These are phyloP conservation scores for Sonneratia caseolaris DNA, from an alignment of 345 rosid genomes.

Conservation along the genomic window DNA sequence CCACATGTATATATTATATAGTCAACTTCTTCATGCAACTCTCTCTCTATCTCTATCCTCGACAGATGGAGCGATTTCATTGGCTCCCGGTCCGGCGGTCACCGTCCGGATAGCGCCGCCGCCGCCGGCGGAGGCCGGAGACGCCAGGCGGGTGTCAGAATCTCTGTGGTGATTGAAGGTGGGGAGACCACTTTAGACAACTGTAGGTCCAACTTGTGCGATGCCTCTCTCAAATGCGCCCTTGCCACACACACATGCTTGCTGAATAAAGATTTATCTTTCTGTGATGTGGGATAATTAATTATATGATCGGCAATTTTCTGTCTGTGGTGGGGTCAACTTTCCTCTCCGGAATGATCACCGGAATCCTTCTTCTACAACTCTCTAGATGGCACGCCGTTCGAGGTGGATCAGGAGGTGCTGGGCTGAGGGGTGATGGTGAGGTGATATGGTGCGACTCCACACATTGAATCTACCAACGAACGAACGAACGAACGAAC, in stretches of 20 bases:
- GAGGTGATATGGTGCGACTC: not conserved
- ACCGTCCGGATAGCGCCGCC: not conserved
- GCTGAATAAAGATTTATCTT: too few relatives aligned
- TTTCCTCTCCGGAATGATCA: too few relatives aligned
- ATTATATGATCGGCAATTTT: too few relatives aligned
- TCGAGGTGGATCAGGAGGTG: slow-evolving; percentile 5
- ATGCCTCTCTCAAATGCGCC: too few relatives aligned
- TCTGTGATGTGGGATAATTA: too few relatives aligned
- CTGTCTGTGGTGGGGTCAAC: too few relatives aligned
- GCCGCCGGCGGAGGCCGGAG: not conserved
- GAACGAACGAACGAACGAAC: too few relatives aligned
- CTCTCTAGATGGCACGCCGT: slow-evolving; percentile 4
- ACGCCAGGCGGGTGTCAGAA: not conserved
- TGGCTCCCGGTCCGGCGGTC: slow-evolving; percentile 3
- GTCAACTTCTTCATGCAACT: too few relatives aligned
- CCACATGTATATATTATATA: too few relatives aligned
- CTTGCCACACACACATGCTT: too few relatives aligned
- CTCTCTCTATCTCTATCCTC: too few relatives aligned
- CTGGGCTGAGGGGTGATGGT: not conserved
- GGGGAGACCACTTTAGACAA: not conserved
- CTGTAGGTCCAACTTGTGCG: not conserved
- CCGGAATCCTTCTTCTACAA: not conserved
- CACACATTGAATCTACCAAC: not conserved
- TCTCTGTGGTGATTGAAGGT: not conserved
- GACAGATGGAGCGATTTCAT: not conserved